A percentile compares a stretch with the other conserved stretches of the same genome.
Evolutionary conservation across 257 asterid species (phyloP).

Genomic region (Fraxinus americana): DNA sequence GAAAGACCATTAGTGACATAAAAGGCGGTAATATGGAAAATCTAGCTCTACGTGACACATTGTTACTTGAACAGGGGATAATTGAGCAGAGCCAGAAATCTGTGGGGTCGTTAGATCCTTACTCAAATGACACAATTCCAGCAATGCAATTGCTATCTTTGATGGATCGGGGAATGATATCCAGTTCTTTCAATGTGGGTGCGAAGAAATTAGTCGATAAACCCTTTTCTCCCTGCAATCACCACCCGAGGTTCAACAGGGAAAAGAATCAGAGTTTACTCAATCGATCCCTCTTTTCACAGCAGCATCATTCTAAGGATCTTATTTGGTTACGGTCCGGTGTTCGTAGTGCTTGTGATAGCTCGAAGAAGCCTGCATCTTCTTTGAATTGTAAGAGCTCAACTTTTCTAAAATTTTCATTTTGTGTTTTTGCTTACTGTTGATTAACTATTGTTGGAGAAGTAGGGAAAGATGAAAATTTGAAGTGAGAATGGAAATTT

Average conservation of each 20-base stretch:
- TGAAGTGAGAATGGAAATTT: too few species aligned
- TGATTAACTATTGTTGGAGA: not conserved
- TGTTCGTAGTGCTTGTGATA: conserved; percentile 35
- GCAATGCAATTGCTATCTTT: conserved; percentile 78
- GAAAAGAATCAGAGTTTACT: conserved; percentile 41
- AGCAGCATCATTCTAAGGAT: conserved; percentile 33
- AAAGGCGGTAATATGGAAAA: conserved; percentile 32
- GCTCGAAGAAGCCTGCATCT: conserved; percentile 37
- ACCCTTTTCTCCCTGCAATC: conserved; percentile 47
- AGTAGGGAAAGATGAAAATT: too few species aligned
- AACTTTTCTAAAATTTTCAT: conserved; percentile 7
- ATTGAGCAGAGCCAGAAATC: conserved; percentile 26
- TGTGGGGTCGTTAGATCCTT: conserved; percentile 45
- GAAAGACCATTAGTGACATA: conserved; percentile 30
- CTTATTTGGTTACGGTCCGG: conserved; percentile 26
- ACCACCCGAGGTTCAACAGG: conserved; percentile 43
- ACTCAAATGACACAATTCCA: conserved; percentile 64
- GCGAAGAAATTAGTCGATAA: conserved; percentile 37
- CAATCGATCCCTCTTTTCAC: conserved; percentile 34
- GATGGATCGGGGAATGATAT: conserved; percentile 59
- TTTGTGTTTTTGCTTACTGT: not conserved
- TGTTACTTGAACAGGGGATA: conserved; percentile 23
- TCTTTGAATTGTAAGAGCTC: conserved; percentile 37
- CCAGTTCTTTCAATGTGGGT: conserved; percentile 40
- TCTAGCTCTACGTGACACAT: conserved; percentile 11